A percentile compares a stretch with the other conserved stretches of the same genome.
These are phyloP conservation scores for Flaveria bidentis DNA, from an alignment of 129 eudicot genomes.

Conservation along the genomic window DNA sequence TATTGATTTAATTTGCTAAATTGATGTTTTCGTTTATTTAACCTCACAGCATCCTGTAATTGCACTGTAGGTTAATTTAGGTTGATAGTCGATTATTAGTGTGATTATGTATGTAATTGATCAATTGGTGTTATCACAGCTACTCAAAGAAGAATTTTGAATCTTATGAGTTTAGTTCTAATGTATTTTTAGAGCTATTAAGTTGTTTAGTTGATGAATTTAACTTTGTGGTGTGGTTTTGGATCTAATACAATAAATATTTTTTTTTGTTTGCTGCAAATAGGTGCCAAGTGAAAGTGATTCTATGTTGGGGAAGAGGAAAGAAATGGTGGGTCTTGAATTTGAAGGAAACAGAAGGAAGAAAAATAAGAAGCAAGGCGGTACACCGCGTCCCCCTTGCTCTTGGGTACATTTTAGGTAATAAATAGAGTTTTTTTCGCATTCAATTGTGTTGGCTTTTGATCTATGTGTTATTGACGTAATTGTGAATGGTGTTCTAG, in stretches of 20 bases:
- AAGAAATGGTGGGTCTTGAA: slow-evolving; percentile 46
- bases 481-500: slow-evolving; percentile 37
- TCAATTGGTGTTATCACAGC: slow-evolving; percentile 18
- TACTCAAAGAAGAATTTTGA: background rate
- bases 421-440: slow-evolving; percentile 2
- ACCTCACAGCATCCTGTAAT: no score
- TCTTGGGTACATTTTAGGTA: slow-evolving; percentile 91
- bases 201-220: background rate
- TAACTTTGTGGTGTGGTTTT: background rate
- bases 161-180: slow-evolving; percentile 14
- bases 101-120: background rate
- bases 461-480: slow-evolving; percentile 16
- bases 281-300: slow-evolving; percentile 58
- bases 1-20: slow-evolving; percentile 13
- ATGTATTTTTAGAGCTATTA: background rate
- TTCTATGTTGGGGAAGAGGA: slow-evolving; percentile 44
- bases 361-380: slow-evolving; percentile 71
- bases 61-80: no score
- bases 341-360: slow-evolving; percentile 59
- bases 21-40: background rate
- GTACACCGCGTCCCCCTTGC: slow-evolving; percentile 80
- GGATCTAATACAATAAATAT: background rate
- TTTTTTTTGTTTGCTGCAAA: background rate
- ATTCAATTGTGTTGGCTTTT: background rate
- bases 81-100: slow-evolving; percentile 10